Evolutionary conservation across 129 eudicot genomes (phyloP).

Genomic region (Centella asiatica): DNA sequence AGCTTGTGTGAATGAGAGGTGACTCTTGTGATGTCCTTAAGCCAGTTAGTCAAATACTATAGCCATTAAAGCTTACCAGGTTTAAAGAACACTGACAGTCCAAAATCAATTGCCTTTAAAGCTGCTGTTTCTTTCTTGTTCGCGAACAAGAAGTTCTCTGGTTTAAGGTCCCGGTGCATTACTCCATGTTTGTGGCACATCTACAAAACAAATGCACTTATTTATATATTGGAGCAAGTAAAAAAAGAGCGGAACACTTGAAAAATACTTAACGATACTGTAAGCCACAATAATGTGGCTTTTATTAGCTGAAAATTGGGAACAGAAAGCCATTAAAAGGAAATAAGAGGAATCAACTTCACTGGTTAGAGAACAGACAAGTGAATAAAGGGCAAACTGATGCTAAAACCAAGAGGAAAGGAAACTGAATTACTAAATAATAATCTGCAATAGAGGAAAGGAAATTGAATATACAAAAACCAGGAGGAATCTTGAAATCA

Average conservation of each 20-base stretch:
- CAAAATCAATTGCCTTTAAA: constrained; percentile 77
- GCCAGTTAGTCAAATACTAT: constrained; percentile 2
- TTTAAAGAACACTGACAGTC: constrained; percentile 73
- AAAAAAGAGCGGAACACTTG: neutral
- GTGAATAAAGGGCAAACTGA: too few relatives aligned
- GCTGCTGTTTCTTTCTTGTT: constrained; percentile 71
- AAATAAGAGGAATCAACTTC: too few relatives aligned
- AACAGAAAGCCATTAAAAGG: too few relatives aligned
- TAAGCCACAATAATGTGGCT: too few relatives aligned
- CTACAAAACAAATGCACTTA: constrained; percentile 22
- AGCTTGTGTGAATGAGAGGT: neutral
- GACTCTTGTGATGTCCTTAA: neutral
- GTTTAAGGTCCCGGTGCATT: constrained; percentile 87
- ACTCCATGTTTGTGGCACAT: constrained; percentile 87
- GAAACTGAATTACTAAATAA: too few relatives aligned
- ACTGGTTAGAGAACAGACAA: too few relatives aligned
- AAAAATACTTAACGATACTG: too few relatives aligned
- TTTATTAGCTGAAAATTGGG: too few relatives aligned
- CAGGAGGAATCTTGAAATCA: too few relatives aligned
- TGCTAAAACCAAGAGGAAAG: too few relatives aligned
- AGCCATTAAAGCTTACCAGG: constrained; percentile 43
- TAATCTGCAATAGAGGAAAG: too few relatives aligned
- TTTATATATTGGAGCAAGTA: neutral
- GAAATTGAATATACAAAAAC: too few relatives aligned
- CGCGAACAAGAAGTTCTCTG: constrained; percentile 72